Base-by-base conservation (phyloP, 805 yeast species). In the Yarrowia sp. region DNA sequence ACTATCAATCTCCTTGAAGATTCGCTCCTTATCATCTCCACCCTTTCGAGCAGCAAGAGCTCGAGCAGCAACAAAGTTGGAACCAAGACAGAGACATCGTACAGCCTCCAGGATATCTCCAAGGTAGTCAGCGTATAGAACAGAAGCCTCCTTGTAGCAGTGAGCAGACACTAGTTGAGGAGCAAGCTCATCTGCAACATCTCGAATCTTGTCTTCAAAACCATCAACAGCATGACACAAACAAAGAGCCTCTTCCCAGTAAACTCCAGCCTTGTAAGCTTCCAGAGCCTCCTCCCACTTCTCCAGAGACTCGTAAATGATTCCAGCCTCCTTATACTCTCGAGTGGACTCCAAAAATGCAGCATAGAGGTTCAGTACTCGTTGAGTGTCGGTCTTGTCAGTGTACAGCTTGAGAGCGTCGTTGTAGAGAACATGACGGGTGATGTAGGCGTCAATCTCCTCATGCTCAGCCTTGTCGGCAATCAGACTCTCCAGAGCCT, bases 211-310 rank as follows among this genome's bases (percentile, higher is more conserved):
- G 0, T 77, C 80, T 4, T 76, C 76, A 64, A 79, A 77, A 36
- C 77, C 78, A n/a, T 67, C 68, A n/a, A 41, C 51, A 31, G 39
- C 43, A 10, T 51, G 57, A 13, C 61, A 33, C 18, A 65, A 53
- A 15, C 63, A 50, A 43, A 95, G 73, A 0, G 98, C 96, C 72
- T 90, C 96, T 68, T 82, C 83, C 98, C 98, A 95, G 69, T 81
- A 85, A 69, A 87, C 88, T 9, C 88, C 93, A 53, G 79, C 73
- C 11, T 86, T 79, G 72, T 87, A 92, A 47, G 87, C 81, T 53
- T 87, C 89, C 71, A 91, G 74, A 0, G 98, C 96, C 51, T 80
- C 79, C 28, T 79, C 81, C 50, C 65, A 77, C 22, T 83, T 76
- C 1, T 81, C 83, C 53, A 93, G 78, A 71, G 83, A 81, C 74